phyloP scores from a whole-genome alignment of 345 rosid genomes.

The Murraya paniculata region DNA sequence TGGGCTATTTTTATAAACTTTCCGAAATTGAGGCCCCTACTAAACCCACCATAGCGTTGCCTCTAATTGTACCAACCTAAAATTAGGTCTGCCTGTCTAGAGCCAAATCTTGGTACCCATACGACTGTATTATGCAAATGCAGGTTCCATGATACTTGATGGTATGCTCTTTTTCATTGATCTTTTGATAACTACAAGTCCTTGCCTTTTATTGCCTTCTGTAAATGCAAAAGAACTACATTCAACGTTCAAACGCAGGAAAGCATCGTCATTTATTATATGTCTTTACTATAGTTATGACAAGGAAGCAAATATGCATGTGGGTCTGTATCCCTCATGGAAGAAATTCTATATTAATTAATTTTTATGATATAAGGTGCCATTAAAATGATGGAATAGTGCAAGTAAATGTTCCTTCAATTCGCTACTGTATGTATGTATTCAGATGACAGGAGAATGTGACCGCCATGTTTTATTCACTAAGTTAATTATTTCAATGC shows the following conservation, averaged over 20 bases:
- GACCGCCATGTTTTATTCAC: neutral
- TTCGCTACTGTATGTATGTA: no score
- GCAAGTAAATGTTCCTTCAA: neutral
- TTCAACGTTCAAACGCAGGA: neutral
- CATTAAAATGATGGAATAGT: neutral
- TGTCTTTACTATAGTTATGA: neutral
- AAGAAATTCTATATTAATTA: neutral
- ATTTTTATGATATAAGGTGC: neutral
- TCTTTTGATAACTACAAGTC: no score
- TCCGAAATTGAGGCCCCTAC: no score
- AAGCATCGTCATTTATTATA: neutral
- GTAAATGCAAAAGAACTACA: neutral
- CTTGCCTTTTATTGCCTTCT: no score
- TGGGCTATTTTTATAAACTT: no score
- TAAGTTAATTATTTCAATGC: neutral
- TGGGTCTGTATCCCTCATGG: neutral
- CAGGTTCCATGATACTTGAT: no score
- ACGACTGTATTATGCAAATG: no score
- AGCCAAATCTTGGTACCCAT: no score
- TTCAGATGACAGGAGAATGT: neutral
- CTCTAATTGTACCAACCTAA: no score
- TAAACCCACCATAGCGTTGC: no score
- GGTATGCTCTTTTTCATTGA: no score
- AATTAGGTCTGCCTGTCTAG: no score
- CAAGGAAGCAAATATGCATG: neutral